These are phyloP conservation scores for Ceratobasidium sp. DNA, from an alignment of 1,284 basidiomycete species.

Conservation along the genomic window DNA sequence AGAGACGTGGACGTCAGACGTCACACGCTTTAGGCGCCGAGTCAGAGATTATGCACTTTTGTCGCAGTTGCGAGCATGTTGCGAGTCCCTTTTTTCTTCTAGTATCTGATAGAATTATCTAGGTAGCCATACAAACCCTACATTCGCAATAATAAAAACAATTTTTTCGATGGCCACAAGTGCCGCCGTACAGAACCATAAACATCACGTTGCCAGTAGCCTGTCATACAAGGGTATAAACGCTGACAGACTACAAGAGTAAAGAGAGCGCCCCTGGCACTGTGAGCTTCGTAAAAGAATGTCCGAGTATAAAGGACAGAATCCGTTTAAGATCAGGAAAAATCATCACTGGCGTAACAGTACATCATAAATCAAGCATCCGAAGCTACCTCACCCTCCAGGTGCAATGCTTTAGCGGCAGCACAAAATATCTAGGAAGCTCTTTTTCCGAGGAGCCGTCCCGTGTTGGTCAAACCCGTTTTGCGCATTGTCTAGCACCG, in stretches of 20 bases:
- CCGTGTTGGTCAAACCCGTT: constrained; percentile 57
- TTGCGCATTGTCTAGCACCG: constrained; percentile 35
- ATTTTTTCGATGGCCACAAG: neutral
- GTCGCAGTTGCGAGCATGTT: neutral
- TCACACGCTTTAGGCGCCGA: constrained; percentile 34
- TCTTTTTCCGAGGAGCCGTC: constrained; percentile 61
- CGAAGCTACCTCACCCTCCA: neutral
- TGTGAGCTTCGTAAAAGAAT: constrained; percentile 20
- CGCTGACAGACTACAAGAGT: constrained; percentile 16
- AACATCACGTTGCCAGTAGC: constrained; percentile 25
- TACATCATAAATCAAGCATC: constrained; percentile 35
- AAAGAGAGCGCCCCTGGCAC: constrained; percentile 14
- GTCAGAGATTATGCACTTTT: neutral
- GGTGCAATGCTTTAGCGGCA: constrained; percentile 62
- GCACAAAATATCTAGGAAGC: constrained; percentile 70
- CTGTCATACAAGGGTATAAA: constrained; percentile 39
- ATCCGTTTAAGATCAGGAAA: constrained; percentile 18
- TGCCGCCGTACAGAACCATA: constrained; percentile 5
- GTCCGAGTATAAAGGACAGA: constrained; percentile 15
- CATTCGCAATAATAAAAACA: neutral
- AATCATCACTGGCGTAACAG: constrained; percentile 26
- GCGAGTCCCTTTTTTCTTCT: neutral
- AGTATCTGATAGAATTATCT: neutral
- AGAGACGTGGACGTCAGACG: constrained; percentile 19
- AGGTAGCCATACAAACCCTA: neutral